Conservation (phyloP, 2,329 filamentous ascomycete species). For the Cladosporium cucumerinum region DNA sequence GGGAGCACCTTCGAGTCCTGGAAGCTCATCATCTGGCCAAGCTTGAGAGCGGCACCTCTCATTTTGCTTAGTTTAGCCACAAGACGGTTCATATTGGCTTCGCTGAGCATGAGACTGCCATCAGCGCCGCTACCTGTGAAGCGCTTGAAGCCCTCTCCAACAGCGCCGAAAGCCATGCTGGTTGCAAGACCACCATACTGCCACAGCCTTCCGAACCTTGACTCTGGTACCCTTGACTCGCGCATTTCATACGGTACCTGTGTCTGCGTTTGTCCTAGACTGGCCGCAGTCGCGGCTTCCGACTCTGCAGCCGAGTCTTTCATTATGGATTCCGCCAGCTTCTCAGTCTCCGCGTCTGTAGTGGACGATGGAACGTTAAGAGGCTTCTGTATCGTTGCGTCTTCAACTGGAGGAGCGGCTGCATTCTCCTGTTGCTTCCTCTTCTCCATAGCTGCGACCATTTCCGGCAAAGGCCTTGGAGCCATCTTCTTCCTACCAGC, state of each 20-base stretch:
- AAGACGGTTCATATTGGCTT: slow-evolving; percentile 86
- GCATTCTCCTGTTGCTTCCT: slow-evolving; percentile 23
- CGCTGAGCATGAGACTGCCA: slow-evolving; percentile 82
- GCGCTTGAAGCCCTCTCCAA: slow-evolving; percentile 79
- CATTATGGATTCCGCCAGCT: slow-evolving; percentile 37
- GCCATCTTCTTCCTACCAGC: slow-evolving; percentile 29
- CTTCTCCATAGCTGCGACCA: slow-evolving; percentile 30
- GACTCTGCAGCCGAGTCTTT: slow-evolving; percentile 30
- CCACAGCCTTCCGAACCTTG: slow-evolving; percentile 82
- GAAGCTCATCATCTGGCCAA: slow-evolving; percentile 97
- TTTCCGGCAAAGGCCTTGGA: slow-evolving; percentile 33
- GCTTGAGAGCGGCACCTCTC: slow-evolving; percentile 93
- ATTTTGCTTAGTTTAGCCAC: slow-evolving; percentile 92
- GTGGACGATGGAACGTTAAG: background rate
- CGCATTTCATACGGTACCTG: slow-evolving; percentile 62
- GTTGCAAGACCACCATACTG: slow-evolving; percentile 92
- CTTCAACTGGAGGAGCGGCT: background rate
- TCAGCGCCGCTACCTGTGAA: slow-evolving; percentile 64
- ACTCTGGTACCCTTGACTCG: slow-evolving; percentile 87
- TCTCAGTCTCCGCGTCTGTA: slow-evolving; percentile 36
- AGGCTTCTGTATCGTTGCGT: background rate
- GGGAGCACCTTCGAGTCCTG: slow-evolving; percentile 96
- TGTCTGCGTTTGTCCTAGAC: background rate
- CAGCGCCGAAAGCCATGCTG: slow-evolving; percentile 90
- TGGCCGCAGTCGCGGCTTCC: background rate